Evolutionary conservation across 2,329 filamentous ascomycete genomes (phyloP), one percentile per base, ranked within the genome.

Genomic region (Fusarium algeriense): DNA sequence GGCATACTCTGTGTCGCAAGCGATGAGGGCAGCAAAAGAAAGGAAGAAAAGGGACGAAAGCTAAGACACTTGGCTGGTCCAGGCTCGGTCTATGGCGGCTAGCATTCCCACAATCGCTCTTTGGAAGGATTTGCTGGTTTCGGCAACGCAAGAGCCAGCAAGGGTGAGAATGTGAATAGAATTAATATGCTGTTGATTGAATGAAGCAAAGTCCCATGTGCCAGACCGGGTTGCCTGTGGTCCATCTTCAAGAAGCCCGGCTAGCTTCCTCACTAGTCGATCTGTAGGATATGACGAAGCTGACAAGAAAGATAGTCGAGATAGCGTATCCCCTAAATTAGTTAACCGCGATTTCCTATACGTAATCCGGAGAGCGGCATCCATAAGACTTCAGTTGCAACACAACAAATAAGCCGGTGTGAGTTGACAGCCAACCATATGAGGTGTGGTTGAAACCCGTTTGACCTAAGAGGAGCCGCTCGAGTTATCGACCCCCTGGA

Each of bases 401-500:
- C 35, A 40, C 30, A 56, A 32, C 34, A 28, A 37, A n/a, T 28
- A 45, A n/a, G 28, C 23, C 19, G 44, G 34, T 17, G 34, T 34
- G 55, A 46, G 50, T 58, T 30, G 45, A 57, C 40, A 49, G 37
- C 26, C 40, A 43, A 53, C 41, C 23, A 38, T 45, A 37, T 20
- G 15, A 48, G 11, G 26, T 30, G 37, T 37, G 30, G 54, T 50
- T 60, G 38, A 56, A 41, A 55, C 52, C 41, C 34, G 26, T 45
- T 38, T 57, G 50, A 38, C 26, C 40, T 45, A 60, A 45, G 13
- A 57, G 52, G 61, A 66, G 61, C 52, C 61, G 61, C 28, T 44
- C 45, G 37, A 46, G 40, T 52, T 70, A 71, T 63, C 64, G 50
- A 59, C 28, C 46, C 37, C 69, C 64, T 66, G 69, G 69, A 49